Base-by-base conservation (phyloP, 805 yeast genomes). In the Komagataella populi region DNA sequence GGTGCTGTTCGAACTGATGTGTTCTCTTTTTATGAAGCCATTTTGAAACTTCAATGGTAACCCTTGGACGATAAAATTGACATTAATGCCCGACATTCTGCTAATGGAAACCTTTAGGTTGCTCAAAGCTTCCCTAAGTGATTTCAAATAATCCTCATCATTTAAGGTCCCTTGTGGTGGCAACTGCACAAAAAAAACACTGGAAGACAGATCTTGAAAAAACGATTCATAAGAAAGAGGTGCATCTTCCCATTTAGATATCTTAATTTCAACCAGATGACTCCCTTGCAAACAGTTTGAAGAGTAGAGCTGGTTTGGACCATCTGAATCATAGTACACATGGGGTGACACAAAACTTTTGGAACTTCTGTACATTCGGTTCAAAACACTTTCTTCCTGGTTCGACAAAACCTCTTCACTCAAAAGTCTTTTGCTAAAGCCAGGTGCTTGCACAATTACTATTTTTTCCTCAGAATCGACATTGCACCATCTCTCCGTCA, bases 401-500 rank as follows among this genome's bases (percentile, higher is more conserved):
- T 30, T 30, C 6, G 14, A 30, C 14, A n/a, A 30, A 30, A 30
- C 14, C 14, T 30, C 39, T 10, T 23, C 10, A 12, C 45, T 48
- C 16, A 53, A n/a, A 54, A 53, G 46, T 52, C 53, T 22, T 53
- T 55, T 52, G 4, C 48, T 44, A 8, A 56, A 49, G n/a, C 51
- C 55, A 23, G 55, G 55, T 10, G 53, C 48, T 49, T 54, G 55
- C 12, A 56, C 36, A 22, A 56, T 22, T 16, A 49, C 51, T 18
- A 54, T 10, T 3, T 47, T 36, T n/a, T 50, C 50, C 8, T 48
- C 45, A 18, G 39, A 30, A 4, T 52, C 22, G 17, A 53, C 20
- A 20, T 53, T 23, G 49, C 67, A 63, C 1, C 60, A 24, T 4
- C 45, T n/a, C 5, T 51, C 46, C 1, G 60, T 56, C n/a, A 64